Percentiles rank a stretch among this genome's conserved stretches.
Evolutionary conservation across 345 rosid species (phyloP).

Genomic region (Eucalyptus erythrocorys): DNA sequence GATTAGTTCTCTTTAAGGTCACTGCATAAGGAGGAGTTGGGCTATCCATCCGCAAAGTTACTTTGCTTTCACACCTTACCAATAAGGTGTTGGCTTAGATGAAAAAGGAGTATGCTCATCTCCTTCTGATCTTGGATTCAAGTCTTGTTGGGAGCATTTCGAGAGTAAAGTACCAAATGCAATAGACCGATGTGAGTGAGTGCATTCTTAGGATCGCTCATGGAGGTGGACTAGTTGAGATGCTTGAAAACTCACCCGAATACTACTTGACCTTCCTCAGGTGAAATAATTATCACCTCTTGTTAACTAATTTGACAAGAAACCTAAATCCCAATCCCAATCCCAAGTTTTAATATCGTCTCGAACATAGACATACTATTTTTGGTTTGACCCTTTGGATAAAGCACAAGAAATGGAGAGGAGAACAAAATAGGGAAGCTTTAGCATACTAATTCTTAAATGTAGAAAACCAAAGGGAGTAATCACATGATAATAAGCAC

Average conservation of each 20-base stretch:
- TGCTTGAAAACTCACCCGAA: neutral
- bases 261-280: neutral
- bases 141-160: neutral
- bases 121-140: neutral
- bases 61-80: neutral
- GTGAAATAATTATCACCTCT: neutral
- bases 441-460: neutral
- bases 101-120: neutral
- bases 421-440: neutral
- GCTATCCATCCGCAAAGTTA: neutral
- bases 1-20: neutral
- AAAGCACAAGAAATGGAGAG: neutral
- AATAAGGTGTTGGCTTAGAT: neutral
- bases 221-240: neutral
- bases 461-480: neutral
- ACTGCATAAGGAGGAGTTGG: neutral
- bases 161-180: neutral
- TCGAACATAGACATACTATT: neutral
- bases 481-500: neutral
- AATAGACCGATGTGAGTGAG: neutral
- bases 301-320: neutral
- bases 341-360: neutral
- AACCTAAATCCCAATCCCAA: neutral
- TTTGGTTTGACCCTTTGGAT: neutral
- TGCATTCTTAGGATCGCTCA: neutral